Conservation (phyloP, 1,284 basidiomycete species). For the Gymnopus androsaceus region DNA sequence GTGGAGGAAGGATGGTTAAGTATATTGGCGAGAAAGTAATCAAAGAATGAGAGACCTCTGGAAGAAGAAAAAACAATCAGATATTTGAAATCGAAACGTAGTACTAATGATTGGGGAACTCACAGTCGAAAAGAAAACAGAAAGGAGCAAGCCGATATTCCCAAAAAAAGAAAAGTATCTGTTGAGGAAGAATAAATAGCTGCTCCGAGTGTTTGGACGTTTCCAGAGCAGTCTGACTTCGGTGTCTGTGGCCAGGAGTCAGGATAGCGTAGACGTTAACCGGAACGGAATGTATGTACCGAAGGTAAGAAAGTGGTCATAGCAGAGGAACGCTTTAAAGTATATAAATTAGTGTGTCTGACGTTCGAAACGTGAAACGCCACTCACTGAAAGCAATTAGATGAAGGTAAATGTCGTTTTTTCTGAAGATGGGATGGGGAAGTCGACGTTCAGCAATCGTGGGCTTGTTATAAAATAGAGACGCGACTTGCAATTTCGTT, state of each 20-base stretch:
- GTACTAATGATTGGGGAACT: no score
- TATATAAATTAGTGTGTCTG: background rate
- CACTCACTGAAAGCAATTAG: slow-evolving; percentile 1
- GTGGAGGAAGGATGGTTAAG: no score
- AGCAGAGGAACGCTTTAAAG: slow-evolving; percentile 4
- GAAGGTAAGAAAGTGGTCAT: slow-evolving; percentile 8
- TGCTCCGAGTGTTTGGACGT: slow-evolving; percentile 6
- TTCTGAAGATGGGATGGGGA: background rate
- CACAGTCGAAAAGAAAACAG: slow-evolving; percentile 3
- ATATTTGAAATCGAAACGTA: no score
- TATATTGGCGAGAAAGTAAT: background rate
- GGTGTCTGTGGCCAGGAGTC: background rate
- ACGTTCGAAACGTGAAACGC: background rate
- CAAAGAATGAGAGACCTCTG: background rate
- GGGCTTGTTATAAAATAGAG: background rate
- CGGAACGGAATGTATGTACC: background rate
- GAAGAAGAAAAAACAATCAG: background rate
- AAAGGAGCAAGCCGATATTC: background rate
- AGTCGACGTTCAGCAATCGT: no score
- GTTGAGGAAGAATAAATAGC: slow-evolving; percentile 13
- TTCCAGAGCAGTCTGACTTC: slow-evolving; percentile 7
- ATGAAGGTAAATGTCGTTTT: slow-evolving; percentile 4
- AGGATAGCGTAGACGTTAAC: background rate
- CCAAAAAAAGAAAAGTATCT: slow-evolving; percentile 12
- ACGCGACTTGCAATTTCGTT: background rate